Evolutionary conservation across 1,139 yeast species (phyloP).

Genomic region (Taphrina pruni): DNA sequence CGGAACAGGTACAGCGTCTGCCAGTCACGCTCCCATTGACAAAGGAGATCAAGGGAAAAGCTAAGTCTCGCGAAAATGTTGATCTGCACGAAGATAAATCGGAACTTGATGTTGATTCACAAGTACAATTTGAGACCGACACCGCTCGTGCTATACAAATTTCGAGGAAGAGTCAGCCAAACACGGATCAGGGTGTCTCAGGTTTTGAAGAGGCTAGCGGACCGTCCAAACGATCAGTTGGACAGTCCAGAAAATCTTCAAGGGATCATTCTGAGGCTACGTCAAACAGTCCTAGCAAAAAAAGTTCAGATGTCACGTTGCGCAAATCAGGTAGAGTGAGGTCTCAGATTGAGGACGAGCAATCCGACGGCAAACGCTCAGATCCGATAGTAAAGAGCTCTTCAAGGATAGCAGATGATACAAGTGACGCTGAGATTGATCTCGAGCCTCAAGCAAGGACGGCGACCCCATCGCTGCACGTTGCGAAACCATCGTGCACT

Average conservation of each 20-base stretch:
- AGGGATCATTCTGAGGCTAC: background rate
- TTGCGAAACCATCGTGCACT: background rate
- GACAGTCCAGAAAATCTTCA: no score
- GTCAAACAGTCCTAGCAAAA: background rate
- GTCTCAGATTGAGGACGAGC: background rate
- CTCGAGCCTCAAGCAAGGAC: slow-evolving; percentile 14
- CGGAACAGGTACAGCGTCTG: background rate
- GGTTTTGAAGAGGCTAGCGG: no score
- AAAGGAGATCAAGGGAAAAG: background rate
- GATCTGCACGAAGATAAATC: background rate
- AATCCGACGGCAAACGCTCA: background rate
- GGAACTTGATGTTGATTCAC: background rate
- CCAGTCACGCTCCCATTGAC: background rate
- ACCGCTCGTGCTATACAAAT: background rate
- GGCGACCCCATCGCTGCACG: background rate
- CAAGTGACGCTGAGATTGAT: slow-evolving; percentile 15
- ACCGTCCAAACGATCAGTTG: no score
- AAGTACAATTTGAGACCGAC: background rate
- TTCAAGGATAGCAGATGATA: background rate
- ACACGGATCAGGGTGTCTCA: background rate
- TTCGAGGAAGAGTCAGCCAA: background rate
- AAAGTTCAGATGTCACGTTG: background rate
- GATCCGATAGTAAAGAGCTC: background rate
- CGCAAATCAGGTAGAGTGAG: background rate
- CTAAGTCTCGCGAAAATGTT: background rate